Percentiles rank a stretch among this genome's conserved stretches.
phyloP scores from a whole-genome alignment of 176 grass and related monocot species.

The Chloris gayana region DNA sequence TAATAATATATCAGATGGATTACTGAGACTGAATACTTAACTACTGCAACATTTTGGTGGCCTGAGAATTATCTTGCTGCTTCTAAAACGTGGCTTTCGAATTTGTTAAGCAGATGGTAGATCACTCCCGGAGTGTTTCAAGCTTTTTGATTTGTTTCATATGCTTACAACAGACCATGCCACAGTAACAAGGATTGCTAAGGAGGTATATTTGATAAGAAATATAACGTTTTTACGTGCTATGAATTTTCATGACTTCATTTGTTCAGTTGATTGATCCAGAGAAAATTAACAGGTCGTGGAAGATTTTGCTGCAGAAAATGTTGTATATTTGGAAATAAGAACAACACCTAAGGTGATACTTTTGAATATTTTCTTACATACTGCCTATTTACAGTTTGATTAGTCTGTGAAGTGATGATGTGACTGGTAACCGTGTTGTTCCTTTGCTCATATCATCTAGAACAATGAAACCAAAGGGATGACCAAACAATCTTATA shows the following conservation, averaged over 20 bases:
- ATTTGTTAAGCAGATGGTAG: conserved; percentile 68
- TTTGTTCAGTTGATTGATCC: conserved; percentile 12
- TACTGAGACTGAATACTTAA: not conserved
- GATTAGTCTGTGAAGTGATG: not conserved
- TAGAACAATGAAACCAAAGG: conserved; percentile 95
- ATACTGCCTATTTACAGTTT: not conserved
- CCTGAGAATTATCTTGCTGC: conserved; percentile 6
- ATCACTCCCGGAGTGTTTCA: conserved; percentile 81
- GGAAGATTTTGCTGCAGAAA: conserved; percentile 95
- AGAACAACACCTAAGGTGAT: conserved; percentile 95
- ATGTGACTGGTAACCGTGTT: conserved; percentile 1
- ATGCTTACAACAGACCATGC: conserved; percentile 85
- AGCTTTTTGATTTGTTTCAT: conserved; percentile 92
- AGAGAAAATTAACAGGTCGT: conserved; percentile 57
- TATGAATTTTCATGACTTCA: not conserved
- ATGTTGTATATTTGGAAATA: conserved; percentile 92
- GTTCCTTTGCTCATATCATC: conserved; percentile 14
- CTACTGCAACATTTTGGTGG: not conserved
- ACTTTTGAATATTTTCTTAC: not conserved
- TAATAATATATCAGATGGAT: not conserved
- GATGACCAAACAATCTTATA: conserved; percentile 93
- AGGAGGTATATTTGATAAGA: conserved; percentile 56
- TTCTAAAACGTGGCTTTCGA: conserved; percentile 3
- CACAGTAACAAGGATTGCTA: conserved; percentile 89
- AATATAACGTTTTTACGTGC: not conserved